Evolutionary conservation across 768 basidiomycete genomes (phyloP).

Genomic region (Psilocybe tampanensis): DNA sequence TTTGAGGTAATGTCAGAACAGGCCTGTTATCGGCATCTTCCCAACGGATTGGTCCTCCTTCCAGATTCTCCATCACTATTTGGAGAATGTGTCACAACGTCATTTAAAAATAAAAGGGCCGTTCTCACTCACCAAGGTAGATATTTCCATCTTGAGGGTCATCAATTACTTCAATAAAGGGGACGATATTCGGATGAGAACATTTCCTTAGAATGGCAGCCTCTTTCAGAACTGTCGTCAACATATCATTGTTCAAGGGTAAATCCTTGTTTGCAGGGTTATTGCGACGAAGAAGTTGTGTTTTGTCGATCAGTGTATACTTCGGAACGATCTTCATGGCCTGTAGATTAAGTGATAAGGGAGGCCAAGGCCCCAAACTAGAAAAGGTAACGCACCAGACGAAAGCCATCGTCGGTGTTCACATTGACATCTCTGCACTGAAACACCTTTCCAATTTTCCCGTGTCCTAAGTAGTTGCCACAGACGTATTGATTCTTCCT

Average conservation of each 20-base stretch:
- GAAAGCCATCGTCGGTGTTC: conserved; percentile 28
- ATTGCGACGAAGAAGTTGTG: conserved; percentile 51
- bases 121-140: conserved; percentile 68
- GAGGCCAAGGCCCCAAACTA: background rate
- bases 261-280: conserved; percentile 33
- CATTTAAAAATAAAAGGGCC: background rate
- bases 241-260: conserved; percentile 41
- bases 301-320: conserved; percentile 65
- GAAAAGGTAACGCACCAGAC: conserved; percentile 22
- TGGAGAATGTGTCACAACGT: background rate
- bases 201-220: conserved; percentile 93
- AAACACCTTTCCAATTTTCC: conserved; percentile 62
- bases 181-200: conserved; percentile 76
- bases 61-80: conserved; percentile 44
- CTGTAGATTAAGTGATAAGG: conserved; percentile 32
- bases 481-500: conserved; percentile 72
- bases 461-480: conserved; percentile 38
- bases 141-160: conserved; percentile 80
- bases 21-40: conserved; percentile 31
- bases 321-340: conserved; percentile 73
- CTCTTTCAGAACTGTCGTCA: conserved; percentile 80
- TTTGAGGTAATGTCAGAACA: conserved; percentile 36
- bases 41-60: conserved; percentile 46
- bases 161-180: conserved; percentile 88
- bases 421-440: no score